phyloP scores from a whole-genome alignment of 441 rosid genomes.

The Erodium moschatum region DNA sequence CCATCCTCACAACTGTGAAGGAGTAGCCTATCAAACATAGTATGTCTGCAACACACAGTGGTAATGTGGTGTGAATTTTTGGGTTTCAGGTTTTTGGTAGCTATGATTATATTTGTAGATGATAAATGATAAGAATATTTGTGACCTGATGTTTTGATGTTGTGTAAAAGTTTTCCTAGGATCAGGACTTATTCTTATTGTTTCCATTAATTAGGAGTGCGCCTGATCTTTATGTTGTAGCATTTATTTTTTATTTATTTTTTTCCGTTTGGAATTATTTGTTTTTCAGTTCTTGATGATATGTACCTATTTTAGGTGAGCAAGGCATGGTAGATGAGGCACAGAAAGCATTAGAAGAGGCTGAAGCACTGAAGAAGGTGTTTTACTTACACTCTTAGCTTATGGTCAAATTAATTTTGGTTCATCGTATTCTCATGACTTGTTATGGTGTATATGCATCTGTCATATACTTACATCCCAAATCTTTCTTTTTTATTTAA shows the following conservation, averaged over 20 bases:
- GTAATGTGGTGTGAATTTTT: background rate
- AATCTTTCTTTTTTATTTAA: background rate
- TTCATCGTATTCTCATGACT: background rate
- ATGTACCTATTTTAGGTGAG: conserved; percentile 52
- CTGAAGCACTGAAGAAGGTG: conserved; percentile 99
- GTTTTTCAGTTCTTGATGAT: conserved; percentile 3
- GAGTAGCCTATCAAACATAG: background rate
- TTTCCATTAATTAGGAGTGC: background rate
- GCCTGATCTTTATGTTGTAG: background rate
- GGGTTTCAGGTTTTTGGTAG: background rate
- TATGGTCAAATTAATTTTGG: background rate
- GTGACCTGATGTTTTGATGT: background rate
- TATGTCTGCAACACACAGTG: no score
- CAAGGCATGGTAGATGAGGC: conserved; percentile 99
- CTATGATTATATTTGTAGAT: no score
- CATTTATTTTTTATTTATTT: background rate
- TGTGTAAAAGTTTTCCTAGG: no score
- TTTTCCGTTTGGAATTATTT: background rate
- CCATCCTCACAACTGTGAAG: no score
- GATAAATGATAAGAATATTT: background rate
- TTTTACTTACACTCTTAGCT: conserved; percentile 10
- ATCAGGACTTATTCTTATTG: background rate
- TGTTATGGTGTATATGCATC: background rate
- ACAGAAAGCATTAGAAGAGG: conserved; percentile 93
- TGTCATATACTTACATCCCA: background rate